Evolutionary conservation across 225 moss, liverwort and hornwort species (phyloP).

Genomic region (Thuidium tamariscinum): DNA sequence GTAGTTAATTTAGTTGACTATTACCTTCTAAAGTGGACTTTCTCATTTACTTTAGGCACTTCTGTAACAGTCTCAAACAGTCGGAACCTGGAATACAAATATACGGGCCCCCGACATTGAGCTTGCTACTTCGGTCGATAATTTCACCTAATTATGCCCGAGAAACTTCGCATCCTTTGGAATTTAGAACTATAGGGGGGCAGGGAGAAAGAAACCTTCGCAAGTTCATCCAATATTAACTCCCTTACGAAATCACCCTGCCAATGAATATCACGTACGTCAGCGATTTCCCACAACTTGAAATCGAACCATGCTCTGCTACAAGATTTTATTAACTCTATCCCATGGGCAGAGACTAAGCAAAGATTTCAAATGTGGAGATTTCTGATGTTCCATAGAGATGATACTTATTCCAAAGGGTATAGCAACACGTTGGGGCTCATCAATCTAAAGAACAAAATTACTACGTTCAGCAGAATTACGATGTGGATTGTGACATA

Average conservation of each 20-base stretch:
- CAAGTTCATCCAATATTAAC: constrained; percentile 67
- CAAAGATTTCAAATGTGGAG: not conserved
- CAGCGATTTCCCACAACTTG: not conserved
- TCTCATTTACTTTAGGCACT: not conserved
- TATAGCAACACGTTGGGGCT: not conserved
- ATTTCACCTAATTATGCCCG: not conserved
- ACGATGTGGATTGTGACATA: not conserved
- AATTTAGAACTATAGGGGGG: not conserved
- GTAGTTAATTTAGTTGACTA: not conserved
- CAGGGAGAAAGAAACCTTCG: constrained; percentile 45
- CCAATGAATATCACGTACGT: not conserved
- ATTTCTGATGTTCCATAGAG: not conserved
- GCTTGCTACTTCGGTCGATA: not conserved
- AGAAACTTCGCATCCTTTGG: not conserved
- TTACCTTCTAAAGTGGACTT: not conserved
- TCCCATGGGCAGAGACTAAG: not conserved
- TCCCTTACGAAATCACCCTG: constrained; percentile 92
- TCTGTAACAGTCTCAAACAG: not conserved
- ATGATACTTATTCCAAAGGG: no score
- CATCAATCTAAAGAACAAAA: not conserved
- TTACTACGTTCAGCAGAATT: not conserved
- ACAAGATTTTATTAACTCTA: not conserved
- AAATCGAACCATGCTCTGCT: not conserved
- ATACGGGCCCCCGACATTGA: not conserved
- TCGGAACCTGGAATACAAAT: not conserved